phyloP scores from a whole-genome alignment of 1,139 yeast genomes.

The Schwanniomyces etchellsii region DNA sequence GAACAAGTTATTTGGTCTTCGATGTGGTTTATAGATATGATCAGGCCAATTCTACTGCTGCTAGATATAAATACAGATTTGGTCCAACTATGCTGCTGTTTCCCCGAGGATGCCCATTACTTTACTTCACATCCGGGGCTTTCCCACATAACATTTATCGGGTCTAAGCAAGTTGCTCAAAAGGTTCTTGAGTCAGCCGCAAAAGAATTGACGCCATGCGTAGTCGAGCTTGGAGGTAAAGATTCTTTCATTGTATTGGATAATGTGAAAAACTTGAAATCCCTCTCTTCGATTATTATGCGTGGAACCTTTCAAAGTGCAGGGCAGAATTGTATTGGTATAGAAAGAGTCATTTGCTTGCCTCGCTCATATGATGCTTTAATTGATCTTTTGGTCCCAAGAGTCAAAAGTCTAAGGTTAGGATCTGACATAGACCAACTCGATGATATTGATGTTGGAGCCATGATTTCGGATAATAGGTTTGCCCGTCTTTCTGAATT shows the following conservation, averaged over 20 bases:
- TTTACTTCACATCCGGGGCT: conserved; percentile 80
- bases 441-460: conserved; percentile 92
- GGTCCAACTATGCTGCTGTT: conserved; percentile 74
- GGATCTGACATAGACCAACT: conserved; percentile 91
- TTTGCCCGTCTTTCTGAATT: conserved; percentile 61
- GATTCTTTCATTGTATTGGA: conserved; percentile 86
- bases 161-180: conserved; percentile 91
- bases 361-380: conserved; percentile 61
- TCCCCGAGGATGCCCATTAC: conserved; percentile 82
- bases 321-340: conserved; percentile 96
- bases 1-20: conserved; percentile 97
- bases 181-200: conserved; percentile 80
- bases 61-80: conserved; percentile 75
- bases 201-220: conserved; percentile 81
- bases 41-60: conserved; percentile 62
- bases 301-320: conserved; percentile 96
- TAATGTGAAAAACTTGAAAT: conserved; percentile 50
- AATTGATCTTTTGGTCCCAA: conserved; percentile 47
- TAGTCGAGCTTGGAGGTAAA: conserved; percentile 93
- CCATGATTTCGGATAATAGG: conserved; percentile 77
- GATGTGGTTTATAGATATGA: conserved; percentile 63
- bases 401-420: conserved; percentile 60
- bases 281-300: conserved; percentile 76
- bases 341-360: conserved; percentile 83
- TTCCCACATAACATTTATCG: conserved; percentile 88